phyloP scores from a whole-genome alignment of 2,329 filamentous ascomycete genomes.

The Hortaea sp. region DNA sequence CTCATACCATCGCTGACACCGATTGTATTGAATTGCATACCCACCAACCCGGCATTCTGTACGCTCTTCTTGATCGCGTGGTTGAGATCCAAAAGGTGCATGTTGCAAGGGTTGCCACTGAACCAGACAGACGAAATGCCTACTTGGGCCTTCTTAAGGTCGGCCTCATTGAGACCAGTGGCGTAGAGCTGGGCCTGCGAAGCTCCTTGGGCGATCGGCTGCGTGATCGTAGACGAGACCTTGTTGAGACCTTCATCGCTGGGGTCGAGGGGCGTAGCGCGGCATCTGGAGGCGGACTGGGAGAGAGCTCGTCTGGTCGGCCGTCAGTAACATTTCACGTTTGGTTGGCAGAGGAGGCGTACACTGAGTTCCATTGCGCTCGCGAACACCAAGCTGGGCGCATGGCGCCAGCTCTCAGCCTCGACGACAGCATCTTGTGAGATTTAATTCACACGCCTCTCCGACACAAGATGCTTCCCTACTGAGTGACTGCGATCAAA shows the following conservation, averaged over 20 bases:
- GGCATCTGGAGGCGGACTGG: slow-evolving; percentile 1
- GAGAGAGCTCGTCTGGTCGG: slow-evolving; percentile 7
- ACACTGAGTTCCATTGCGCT: slow-evolving; percentile 5
- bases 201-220: slow-evolving; percentile 95
- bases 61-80: slow-evolving; percentile 64
- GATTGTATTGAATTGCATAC: slow-evolving; percentile 98
- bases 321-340: background rate
- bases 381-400: slow-evolving; percentile 8
- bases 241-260: slow-evolving; percentile 55
- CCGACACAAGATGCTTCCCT: background rate
- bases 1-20: slow-evolving; percentile 96
- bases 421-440: background rate
- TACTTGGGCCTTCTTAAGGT: slow-evolving; percentile 94
- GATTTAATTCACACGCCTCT: background rate
- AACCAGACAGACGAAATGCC: slow-evolving; percentile 98
- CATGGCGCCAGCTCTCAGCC: background rate
- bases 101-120: slow-evolving; percentile 97
- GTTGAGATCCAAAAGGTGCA: slow-evolving; percentile 90
- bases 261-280: slow-evolving; percentile 7
- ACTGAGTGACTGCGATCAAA: background rate
- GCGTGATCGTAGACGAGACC: slow-evolving; percentile 75
- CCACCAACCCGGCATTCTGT: slow-evolving; percentile 64
- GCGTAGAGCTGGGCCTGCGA: slow-evolving; percentile 99
- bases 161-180: slow-evolving; percentile 73
- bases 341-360: background rate